Evolutionary conservation across 208 protist genomes (phyloP).

Genomic region (Herpetomonas tarakana): DNA sequence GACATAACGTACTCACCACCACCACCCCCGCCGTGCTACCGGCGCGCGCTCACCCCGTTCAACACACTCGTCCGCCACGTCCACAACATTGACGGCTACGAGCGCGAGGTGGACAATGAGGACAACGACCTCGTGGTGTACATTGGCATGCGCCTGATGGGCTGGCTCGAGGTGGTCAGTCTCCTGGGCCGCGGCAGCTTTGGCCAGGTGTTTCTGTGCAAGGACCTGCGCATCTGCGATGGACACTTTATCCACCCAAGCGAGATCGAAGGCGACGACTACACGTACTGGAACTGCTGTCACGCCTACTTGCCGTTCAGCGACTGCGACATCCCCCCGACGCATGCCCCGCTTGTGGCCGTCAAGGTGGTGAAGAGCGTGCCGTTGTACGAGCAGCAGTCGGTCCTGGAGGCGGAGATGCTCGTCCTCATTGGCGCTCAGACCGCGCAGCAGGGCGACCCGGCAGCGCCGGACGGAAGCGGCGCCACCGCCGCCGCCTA

Average conservation of each 20-base stretch:
- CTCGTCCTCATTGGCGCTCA: conserved; percentile 78
- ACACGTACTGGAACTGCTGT: conserved; percentile 82
- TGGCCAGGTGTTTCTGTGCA: conserved; percentile 86
- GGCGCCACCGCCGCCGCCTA: not conserved
- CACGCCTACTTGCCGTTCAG: conserved; percentile 75
- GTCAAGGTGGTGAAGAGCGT: conserved; percentile 86
- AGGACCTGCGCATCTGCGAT: conserved; percentile 69
- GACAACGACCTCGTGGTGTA: conserved; percentile 71
- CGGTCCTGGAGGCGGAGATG: conserved; percentile 81
- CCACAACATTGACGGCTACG: conserved; percentile 62
- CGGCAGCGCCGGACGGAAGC: not conserved
- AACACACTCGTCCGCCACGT: conserved; percentile 45
- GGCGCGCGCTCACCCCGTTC: conserved; percentile 42
- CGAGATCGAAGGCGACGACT: conserved; percentile 71
- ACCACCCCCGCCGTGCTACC: conserved; percentile 14
- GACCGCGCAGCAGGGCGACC: conserved; percentile 17
- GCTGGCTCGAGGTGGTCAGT: conserved; percentile 79
- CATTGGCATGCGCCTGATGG: conserved; percentile 78
- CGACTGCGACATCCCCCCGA: conserved; percentile 55
- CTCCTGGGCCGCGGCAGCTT: conserved; percentile 78
- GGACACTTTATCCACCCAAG: conserved; percentile 67
- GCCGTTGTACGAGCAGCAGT: conserved; percentile 71
- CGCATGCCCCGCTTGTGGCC: conserved; percentile 61
- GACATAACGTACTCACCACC: not conserved
- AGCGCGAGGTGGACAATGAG: conserved; percentile 76